phyloP scores from a whole-genome alignment of 176 grass and related monocot genomes.

The Carex scoparia region DNA sequence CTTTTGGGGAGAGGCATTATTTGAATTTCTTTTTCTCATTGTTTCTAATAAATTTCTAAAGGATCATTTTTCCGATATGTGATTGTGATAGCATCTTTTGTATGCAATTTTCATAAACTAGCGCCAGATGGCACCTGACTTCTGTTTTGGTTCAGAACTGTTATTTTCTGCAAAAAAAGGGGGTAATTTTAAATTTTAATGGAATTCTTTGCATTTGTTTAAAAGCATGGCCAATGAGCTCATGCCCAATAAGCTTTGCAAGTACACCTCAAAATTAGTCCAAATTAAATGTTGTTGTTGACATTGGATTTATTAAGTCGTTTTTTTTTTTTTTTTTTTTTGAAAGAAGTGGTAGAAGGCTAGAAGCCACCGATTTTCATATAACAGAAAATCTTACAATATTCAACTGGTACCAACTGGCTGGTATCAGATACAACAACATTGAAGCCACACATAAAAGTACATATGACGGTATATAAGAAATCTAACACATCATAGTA shows the following conservation, averaged over 20 bases:
- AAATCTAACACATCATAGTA: too few relatives aligned
- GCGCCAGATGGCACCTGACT: neutral
- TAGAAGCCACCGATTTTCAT: too few relatives aligned
- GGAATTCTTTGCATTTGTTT: neutral
- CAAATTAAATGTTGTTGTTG: neutral
- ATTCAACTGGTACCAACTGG: too few relatives aligned
- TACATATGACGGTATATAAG: too few relatives aligned
- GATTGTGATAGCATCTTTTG: constrained; percentile 14
- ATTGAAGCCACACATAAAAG: too few relatives aligned
- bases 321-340: too few relatives aligned
- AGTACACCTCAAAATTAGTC: neutral
- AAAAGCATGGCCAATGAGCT: neutral
- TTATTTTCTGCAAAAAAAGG: neutral
- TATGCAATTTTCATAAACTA: constrained; percentile 16
- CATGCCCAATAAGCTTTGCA: neutral
- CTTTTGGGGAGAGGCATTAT: constrained; percentile 16
- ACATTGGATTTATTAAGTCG: neutral
- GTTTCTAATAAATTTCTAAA: constrained; percentile 22
- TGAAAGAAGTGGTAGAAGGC: too few relatives aligned
- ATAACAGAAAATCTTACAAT: too few relatives aligned
- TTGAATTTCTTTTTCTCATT: constrained; percentile 16
- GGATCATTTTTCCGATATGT: constrained; percentile 10
- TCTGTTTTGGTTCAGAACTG: neutral
- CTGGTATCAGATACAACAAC: too few relatives aligned
- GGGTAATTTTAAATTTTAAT: neutral